Evolutionary conservation across 371 early-diverging fungal genomes (phyloP), one percentile per base, ranked within the genome.

Genomic region (Haplosporangium sp.): DNA sequence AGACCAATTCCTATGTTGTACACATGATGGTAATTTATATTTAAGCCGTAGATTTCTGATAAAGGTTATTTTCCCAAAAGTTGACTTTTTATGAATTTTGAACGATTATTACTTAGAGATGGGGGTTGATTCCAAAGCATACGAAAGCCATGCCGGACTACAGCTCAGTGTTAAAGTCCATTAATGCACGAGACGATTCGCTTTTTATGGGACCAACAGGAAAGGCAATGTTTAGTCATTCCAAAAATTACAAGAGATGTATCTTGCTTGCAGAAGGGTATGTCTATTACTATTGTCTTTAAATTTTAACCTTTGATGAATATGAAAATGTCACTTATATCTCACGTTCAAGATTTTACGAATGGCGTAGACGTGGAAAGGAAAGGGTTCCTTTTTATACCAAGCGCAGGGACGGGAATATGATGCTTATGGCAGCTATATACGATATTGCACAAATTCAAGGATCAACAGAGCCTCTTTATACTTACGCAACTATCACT

Each of bases 111-210:
- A 20, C 47, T 17, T 72, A 88, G 91, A 78, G 83, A 72, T 92
- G 91, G 93, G 93, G 93, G 0, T 84, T 89, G 67, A 87, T 92
- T 57, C 90, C 92, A 15, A 84, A 79, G n/a, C 83, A 85, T 71
- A 82, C 84, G 19, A 91, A 84, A 20, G 27, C 73, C 1, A 75
- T 68, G 53, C 88, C 88, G 1, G 84, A 86, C 27, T 77, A 70
- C 17, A 63, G 83, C 70, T 85, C 89, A 7, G 86, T 88, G 2
- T 53, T 84, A 10, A 83, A 83, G 63, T 86, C 88, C 45, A 88
- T 88, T 67, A 94, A 93, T 82, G 93, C 91, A 0, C 85, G 93
- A 20, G 89, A 88, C 63, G 93, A 94, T 35, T 88, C 92, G 1
- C 67, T 94, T 17, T 63, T 63, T 20, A 72, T 48, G 44, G 82